Conservation (phyloP, 441 rosid species). For the Geranium incanum region DNA sequence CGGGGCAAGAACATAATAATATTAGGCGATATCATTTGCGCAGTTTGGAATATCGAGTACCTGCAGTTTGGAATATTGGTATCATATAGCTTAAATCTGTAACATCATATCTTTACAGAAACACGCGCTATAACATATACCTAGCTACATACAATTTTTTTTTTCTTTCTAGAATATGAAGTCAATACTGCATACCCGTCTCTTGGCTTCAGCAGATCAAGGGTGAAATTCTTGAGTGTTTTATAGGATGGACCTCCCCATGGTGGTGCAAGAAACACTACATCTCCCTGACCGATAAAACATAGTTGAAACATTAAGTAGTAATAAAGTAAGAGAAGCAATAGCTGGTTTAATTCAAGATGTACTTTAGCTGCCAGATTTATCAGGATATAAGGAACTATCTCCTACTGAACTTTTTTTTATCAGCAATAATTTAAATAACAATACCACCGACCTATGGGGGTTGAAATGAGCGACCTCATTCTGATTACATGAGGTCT, state of each 20-base stretch:
- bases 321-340: no score
- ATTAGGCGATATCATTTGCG: conserved; percentile 23
- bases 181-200: conserved; percentile 30
- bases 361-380: no score
- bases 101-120: background rate
- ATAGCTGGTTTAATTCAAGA: no score
- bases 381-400: no score
- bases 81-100: background rate
- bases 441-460: no score
- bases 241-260: conserved; percentile 49
- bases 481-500: no score
- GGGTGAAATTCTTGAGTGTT: conserved; percentile 25
- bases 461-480: no score
- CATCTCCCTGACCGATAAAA: conserved; percentile 25
- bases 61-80: conserved; percentile 9
- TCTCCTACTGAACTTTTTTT: no score
- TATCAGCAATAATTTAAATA: no score
- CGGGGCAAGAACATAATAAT: conserved; percentile 29
- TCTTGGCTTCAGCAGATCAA: conserved; percentile 37
- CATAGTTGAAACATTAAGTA: background rate
- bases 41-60: conserved; percentile 27
- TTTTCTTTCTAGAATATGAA: background rate
- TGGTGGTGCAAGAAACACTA: conserved; percentile 39
- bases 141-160: background rate
- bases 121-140: background rate